Evolutionary conservation across 345 rosid genomes (phyloP), one percentile per base, ranked within the genome.

Genomic region (Gossypium rotundifolium): DNA sequence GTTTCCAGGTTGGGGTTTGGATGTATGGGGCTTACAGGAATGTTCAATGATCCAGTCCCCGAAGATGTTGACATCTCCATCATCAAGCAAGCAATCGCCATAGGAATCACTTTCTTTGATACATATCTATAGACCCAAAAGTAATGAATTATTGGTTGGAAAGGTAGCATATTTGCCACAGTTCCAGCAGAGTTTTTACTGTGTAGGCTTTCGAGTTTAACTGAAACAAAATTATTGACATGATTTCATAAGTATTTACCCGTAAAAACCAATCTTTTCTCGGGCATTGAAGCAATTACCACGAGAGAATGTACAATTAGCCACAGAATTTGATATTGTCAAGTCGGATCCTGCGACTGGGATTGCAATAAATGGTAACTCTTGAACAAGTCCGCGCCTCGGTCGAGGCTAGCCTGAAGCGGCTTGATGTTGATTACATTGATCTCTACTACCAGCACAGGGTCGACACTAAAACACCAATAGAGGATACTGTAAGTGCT

Each of bases 231-330:
- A 4, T 33, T 33, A 4, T 33, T 33, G 40, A 33, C 40, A 4
- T 33, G 40, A 33, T 4, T 33, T 33, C 40, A 33, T 33, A 33
- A 33, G 40, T 33, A 33, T 33, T 33, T 33, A 33, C 40, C 40
- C 1, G 1, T 33, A 33, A 33, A 33, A 33, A 33, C 40, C 40
- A 33, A 2, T 14, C 16, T 14, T 13, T 29, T 67, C 48, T 48
- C 72, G 79, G 84, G 82, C 81, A 17, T 20, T 84, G 46, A 79
- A 81, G 81, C 77, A 81, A 9, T 27, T 84, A 25, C 81, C 81
- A 1, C 68, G 86, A 79, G 84, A 79, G 4, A 74, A 67, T 52
- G 71, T 81, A 16, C 86, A 77, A 9, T 7, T 84, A 65, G 86
- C 87, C 62, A 75, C 83, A 75, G 77, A 84, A 53, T 84, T 81